Conservation (phyloP, 2,329 filamentous ascomycete species). For the Stagonosporopsis cucurbitacearum region DNA sequence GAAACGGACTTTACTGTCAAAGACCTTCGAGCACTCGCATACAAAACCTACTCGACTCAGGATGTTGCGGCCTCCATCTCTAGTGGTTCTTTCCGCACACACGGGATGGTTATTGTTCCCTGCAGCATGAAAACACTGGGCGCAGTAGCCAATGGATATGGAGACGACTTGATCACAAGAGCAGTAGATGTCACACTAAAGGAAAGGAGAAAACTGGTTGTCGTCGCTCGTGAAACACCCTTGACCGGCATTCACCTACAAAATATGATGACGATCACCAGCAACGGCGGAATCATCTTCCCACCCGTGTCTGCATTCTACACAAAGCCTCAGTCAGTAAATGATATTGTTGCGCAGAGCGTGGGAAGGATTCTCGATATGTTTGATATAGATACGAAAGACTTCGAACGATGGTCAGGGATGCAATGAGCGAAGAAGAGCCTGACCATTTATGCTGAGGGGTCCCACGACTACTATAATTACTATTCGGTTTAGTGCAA, state of each 20-base stretch:
- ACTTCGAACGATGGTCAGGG: neutral
- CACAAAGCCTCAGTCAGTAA: constrained; percentile 17
- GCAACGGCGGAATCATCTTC: constrained; percentile 16
- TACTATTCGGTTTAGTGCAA: too few species aligned
- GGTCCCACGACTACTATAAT: too few species aligned
- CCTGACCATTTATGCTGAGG: too few species aligned
- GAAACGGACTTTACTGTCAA: constrained; percentile 6
- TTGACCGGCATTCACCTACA: constrained; percentile 54
- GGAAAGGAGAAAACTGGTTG: constrained; percentile 53
- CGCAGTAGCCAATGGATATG: constrained; percentile 50
- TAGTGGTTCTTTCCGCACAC: constrained; percentile 53
- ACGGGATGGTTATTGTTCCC: constrained; percentile 57
- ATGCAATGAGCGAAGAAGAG: too few species aligned
- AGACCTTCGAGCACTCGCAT: constrained; percentile 12
- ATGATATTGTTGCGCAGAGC: constrained; percentile 48
- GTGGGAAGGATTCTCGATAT: constrained; percentile 56
- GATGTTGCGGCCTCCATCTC: constrained; percentile 54
- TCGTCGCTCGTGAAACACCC: constrained; percentile 49
- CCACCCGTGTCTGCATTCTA: constrained; percentile 27
- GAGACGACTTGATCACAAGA: constrained; percentile 55
- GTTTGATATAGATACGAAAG: neutral
- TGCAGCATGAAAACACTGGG: constrained; percentile 60
- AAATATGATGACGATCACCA: constrained; percentile 40
- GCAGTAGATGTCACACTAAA: constrained; percentile 58
- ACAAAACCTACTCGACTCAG: constrained; percentile 45